These are phyloP conservation scores for Exserohilum turcica DNA, from an alignment of 2,329 filamentous ascomycete genomes.

Conservation along the genomic window DNA sequence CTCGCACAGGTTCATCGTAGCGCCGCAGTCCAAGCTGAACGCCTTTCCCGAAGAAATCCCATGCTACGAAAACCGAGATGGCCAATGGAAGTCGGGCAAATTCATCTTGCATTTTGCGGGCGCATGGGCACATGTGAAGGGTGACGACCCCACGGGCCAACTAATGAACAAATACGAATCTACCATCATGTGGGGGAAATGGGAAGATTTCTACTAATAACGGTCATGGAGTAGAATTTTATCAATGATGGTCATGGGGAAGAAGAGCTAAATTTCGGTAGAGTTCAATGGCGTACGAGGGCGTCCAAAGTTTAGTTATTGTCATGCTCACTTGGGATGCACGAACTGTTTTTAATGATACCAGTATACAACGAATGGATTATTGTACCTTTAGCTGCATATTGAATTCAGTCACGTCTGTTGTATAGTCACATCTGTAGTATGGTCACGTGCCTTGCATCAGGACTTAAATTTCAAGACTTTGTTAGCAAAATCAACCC, in stretches of 20 bases:
- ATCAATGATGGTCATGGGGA: not conserved
- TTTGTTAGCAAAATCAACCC: no score
- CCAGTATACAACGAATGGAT: no score
- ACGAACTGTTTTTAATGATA: no score
- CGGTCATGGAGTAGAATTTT: no score
- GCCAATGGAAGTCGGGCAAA: conserved; percentile 41
- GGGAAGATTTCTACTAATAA: conserved; percentile 34
- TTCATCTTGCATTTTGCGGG: conserved; percentile 52
- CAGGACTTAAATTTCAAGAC: no score
- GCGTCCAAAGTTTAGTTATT: no score
- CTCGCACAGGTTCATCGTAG: conserved; percentile 27
- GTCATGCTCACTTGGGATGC: no score
- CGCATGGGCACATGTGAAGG: conserved; percentile 49
- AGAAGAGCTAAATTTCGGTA: not conserved
- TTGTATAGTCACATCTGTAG: no score
- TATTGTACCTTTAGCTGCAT: no score
- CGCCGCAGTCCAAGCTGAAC: conserved; percentile 49
- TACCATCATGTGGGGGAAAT: conserved; percentile 43
- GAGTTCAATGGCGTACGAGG: not conserved
- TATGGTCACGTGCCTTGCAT: no score
- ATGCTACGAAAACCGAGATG: conserved; percentile 42
- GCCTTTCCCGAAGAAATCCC: conserved; percentile 49
- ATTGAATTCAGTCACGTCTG: no score
- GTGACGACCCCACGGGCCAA: conserved; percentile 46
- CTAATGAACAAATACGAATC: conserved; percentile 48